A percentile compares a stretch with the other conserved stretches of the same genome.
phyloP scores from a whole-genome alignment of 73 alveolate genomes.

The Symbiodinium natans region DNA sequence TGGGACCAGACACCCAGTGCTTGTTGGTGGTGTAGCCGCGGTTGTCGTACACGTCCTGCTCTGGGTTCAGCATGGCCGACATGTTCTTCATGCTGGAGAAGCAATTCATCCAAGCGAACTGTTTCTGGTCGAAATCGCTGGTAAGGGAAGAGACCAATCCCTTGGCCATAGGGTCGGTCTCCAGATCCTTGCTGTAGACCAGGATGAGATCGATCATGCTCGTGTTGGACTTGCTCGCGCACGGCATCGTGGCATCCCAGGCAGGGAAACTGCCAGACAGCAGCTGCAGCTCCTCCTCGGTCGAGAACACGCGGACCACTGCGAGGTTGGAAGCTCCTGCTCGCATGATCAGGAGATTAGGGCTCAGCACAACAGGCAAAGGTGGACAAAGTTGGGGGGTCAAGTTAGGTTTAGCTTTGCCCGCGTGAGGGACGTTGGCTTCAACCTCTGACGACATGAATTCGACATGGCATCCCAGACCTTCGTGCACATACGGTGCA shows the following conservation, averaged over 20 bases:
- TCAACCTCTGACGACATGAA: too few species aligned
- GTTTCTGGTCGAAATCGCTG: background rate
- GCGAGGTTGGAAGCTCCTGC: background rate
- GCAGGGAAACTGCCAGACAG: background rate
- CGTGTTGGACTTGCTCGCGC: background rate
- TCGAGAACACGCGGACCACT: background rate
- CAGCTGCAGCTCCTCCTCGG: background rate
- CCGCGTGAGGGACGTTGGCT: too few species aligned
- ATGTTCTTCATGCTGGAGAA: background rate
- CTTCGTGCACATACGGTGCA: too few species aligned
- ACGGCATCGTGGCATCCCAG: background rate
- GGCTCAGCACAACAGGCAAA: too few species aligned
- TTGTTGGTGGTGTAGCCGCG: background rate
- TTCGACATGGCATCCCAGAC: too few species aligned
- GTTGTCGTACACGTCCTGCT: background rate
- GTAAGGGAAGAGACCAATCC: background rate
- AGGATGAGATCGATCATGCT: background rate
- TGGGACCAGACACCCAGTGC: conserved; percentile 13
- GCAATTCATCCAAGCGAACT: background rate
- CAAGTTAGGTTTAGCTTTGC: too few species aligned
- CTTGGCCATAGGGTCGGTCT: background rate
- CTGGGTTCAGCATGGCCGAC: conserved; percentile 6
- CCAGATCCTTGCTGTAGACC: background rate
- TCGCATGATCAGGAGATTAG: too few species aligned
- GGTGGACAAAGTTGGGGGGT: too few species aligned